Evolutionary conservation across 1,284 basidiomycete genomes (phyloP).

Genomic region (Chalciporus piperatoides): DNA sequence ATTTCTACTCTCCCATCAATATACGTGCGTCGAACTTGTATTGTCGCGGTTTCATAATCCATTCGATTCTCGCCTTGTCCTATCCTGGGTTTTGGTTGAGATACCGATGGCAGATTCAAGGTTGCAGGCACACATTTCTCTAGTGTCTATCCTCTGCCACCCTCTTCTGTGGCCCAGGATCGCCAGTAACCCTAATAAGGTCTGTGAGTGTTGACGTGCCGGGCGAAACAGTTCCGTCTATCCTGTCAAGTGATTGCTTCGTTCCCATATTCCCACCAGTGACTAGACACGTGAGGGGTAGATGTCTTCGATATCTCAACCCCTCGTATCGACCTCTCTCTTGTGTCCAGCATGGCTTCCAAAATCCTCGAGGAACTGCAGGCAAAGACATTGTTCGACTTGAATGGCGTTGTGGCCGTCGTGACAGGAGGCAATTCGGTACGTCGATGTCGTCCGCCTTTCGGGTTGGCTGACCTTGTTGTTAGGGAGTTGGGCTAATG

Average conservation of each 20-base stretch:
- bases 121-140: too few relatives aligned
- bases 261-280: background rate
- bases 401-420: background rate
- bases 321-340: background rate
- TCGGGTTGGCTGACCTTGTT: background rate
- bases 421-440: conserved; percentile 1
- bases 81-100: background rate
- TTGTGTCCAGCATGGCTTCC: background rate
- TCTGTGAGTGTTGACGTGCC: too few relatives aligned
- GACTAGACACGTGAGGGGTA: background rate
- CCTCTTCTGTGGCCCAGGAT: too few relatives aligned
- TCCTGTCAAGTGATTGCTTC: background rate
- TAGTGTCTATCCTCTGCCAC: too few relatives aligned
- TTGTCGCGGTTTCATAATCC: background rate
- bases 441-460: too few relatives aligned
- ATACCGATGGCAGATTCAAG: too few relatives aligned
- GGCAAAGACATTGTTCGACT: background rate
- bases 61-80: background rate
- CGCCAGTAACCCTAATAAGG: too few relatives aligned
- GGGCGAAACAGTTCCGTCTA: too few relatives aligned
- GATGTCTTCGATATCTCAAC: background rate
- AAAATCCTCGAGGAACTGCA: background rate
- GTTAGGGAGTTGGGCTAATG: conserved; percentile 2
- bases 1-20: background rate
- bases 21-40: background rate